Conservation (phyloP, 192 early-diverging fungal genomes). For the Lobosporangium transversale region DNA sequence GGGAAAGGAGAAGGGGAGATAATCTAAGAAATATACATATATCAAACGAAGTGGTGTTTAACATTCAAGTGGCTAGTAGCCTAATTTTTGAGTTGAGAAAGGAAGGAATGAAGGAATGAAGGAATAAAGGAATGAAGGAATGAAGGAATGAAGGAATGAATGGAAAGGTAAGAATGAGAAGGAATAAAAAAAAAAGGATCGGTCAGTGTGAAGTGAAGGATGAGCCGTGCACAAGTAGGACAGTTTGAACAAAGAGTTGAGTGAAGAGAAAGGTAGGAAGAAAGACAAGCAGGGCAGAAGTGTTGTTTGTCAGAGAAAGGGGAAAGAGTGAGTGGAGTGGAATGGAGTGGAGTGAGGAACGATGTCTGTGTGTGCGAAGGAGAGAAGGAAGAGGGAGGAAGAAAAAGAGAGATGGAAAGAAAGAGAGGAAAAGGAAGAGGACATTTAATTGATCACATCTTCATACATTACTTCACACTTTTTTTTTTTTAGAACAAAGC, state of each 20-base stretch:
- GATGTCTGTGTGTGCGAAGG: not conserved
- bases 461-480: too few species aligned
- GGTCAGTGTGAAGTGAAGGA: not conserved
- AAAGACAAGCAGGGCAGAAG: not conserved
- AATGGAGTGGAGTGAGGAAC: too few species aligned
- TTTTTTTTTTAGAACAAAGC: too few species aligned
- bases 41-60: too few species aligned
- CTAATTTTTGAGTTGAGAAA: not conserved
- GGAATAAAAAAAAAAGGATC: not conserved
- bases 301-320: too few species aligned
- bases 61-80: too few species aligned
- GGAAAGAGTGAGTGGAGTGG: too few species aligned
- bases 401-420: constrained; percentile 1
- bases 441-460: too few species aligned
- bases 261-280: not conserved
- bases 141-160: not conserved
- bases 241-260: too few species aligned
- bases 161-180: not conserved
- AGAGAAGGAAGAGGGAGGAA: not conserved
- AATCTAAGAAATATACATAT: too few species aligned
- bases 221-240: too few species aligned
- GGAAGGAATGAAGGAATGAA: not conserved
- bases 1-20: too few species aligned
- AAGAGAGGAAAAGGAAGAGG: not conserved
- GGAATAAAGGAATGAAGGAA: not conserved